phyloP scores from a whole-genome alignment of 2,329 filamentous ascomycete species.

The Fusarium sp. region DNA sequence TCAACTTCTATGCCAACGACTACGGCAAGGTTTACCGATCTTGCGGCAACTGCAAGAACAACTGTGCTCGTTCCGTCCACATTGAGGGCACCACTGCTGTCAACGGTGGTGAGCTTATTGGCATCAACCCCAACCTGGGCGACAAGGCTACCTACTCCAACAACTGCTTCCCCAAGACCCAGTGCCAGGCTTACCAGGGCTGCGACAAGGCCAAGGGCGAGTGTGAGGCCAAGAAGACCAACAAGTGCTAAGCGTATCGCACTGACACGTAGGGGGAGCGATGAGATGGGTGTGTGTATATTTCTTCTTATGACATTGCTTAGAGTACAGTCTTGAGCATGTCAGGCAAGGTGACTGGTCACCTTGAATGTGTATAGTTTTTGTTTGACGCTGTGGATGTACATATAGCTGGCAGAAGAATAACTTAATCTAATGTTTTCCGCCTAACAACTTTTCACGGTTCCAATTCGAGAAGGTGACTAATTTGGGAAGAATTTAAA shows the following conservation, averaged over 20 bases:
- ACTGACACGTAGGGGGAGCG: background rate
- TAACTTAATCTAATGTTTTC: too few species aligned
- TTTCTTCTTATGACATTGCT: background rate
- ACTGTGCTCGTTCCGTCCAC: constrained; percentile 60
- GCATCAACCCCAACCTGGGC: constrained; percentile 58
- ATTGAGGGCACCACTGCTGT: constrained; percentile 58
- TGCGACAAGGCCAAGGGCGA: constrained; percentile 49
- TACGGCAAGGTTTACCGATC: constrained; percentile 59
- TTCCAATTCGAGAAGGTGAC: too few species aligned
- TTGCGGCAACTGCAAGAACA: constrained; percentile 49
- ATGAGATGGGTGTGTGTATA: constrained; percentile 1
- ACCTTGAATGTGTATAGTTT: background rate
- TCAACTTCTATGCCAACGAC: constrained; percentile 61
- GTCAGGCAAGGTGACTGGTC: constrained; percentile 2
- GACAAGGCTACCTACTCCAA: constrained; percentile 50
- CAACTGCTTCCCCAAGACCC: constrained; percentile 46
- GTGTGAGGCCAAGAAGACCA: constrained; percentile 48
- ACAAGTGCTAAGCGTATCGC: constrained; percentile 45
- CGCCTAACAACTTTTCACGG: too few species aligned
- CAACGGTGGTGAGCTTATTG: constrained; percentile 58
- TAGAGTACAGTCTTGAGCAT: background rate
- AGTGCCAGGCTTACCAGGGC: constrained; percentile 49
- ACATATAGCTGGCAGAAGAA: background rate
- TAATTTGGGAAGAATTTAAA: too few species aligned
- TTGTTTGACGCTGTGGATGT: background rate